Evolutionary conservation across 495 filamentous ascomycete genomes (phyloP).

Genomic region (Lophiostoma macrostomum): DNA sequence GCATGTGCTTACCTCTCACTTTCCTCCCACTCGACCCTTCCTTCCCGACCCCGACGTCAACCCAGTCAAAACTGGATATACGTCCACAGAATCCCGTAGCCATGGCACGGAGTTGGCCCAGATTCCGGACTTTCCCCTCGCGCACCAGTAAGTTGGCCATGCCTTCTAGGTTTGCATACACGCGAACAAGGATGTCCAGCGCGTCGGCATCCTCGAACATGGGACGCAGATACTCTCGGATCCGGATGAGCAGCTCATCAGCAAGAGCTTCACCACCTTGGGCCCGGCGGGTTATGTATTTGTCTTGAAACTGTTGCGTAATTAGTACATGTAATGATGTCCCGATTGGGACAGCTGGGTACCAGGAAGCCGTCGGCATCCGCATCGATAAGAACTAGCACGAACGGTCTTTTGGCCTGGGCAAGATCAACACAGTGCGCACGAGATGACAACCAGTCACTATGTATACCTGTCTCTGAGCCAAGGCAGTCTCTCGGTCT

Average conservation of each 20-base stretch:
- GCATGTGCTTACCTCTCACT: conserved; percentile 23
- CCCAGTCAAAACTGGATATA: conserved; percentile 27
- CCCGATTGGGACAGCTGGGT: not conserved
- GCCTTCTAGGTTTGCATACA: conserved; percentile 43
- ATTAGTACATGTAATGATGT: not conserved
- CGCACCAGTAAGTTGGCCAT: conserved; percentile 38
- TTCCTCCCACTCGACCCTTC: conserved; percentile 25
- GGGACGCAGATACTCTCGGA: conserved; percentile 38
- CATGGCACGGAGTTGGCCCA: conserved; percentile 30
- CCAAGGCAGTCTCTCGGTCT: conserved; percentile 24
- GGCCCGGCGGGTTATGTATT: conserved; percentile 36
- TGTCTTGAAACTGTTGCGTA: conserved; percentile 40
- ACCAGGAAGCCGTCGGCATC: conserved; percentile 34
- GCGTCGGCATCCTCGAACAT: conserved; percentile 34
- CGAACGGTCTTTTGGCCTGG: conserved; percentile 25
- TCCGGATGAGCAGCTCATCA: conserved; percentile 38
- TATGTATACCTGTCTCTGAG: conserved; percentile 19
- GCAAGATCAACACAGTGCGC: not conserved
- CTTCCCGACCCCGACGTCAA: conserved; percentile 31
- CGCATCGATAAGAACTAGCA: conserved; percentile 29
- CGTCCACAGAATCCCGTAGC: conserved; percentile 29
- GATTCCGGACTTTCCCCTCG: conserved; percentile 31
- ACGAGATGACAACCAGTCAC: not conserved
- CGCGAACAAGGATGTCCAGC: conserved; percentile 41
- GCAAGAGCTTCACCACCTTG: conserved; percentile 43